phyloP scores from a whole-genome alignment of 2,329 filamentous ascomycete genomes.

The Parastagonospora nodorum region DNA sequence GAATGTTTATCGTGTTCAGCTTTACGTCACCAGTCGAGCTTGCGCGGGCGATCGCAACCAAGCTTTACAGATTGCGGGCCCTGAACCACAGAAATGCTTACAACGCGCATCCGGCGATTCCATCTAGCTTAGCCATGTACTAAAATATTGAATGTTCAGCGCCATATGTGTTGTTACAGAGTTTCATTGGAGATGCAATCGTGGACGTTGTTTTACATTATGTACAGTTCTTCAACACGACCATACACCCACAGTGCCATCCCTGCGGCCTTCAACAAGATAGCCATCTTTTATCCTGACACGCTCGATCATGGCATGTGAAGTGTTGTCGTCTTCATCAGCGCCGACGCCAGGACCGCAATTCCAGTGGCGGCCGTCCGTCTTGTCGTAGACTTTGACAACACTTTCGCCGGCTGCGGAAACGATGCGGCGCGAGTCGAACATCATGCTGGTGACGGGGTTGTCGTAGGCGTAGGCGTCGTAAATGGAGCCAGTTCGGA shows the following conservation, averaged over 20 bases:
- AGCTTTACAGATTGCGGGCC: conserved; percentile 9
- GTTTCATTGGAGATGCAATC: background rate
- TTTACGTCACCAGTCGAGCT: conserved; percentile 20
- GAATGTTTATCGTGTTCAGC: conserved; percentile 24
- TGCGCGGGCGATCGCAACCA: conserved; percentile 12
- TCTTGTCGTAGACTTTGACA: conserved; percentile 98
- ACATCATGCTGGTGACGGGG: conserved; percentile 95
- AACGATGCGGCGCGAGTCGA: conserved; percentile 87
- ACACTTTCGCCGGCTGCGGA: conserved; percentile 89
- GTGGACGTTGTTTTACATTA: conserved; percentile 4
- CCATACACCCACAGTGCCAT: conserved; percentile 92
- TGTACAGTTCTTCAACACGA: conserved; percentile 38
- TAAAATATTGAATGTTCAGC: background rate
- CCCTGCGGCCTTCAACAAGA: conserved; percentile 83
- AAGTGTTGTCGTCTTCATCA: conserved; percentile 68
- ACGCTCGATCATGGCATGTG: conserved; percentile 66
- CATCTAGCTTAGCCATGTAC: conserved; percentile 18
- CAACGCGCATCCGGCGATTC: conserved; percentile 13
- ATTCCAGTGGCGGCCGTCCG: conserved; percentile 94
- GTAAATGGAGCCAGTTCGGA: conserved; percentile 91
- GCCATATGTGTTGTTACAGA: background rate
- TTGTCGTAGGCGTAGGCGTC: conserved; percentile 96
- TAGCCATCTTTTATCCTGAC: conserved; percentile 95
- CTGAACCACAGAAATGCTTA: conserved; percentile 11
- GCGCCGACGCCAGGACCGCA: conserved; percentile 79